phyloP scores from a whole-genome alignment of 1,284 basidiomycete species.

The Ceratobasidium sp. region DNA sequence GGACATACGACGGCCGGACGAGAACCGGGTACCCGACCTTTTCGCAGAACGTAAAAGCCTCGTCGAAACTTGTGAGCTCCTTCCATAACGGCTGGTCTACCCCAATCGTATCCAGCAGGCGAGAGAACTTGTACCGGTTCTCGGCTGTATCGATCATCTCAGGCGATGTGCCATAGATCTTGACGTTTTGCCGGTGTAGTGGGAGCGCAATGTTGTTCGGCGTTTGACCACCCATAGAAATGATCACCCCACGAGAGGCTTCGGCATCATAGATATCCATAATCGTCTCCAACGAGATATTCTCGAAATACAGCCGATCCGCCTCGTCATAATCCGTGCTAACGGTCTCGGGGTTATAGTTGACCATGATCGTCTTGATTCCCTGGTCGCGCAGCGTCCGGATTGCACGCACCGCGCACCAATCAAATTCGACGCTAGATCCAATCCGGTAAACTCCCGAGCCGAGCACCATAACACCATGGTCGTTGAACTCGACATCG shows the following conservation, averaged over 20 bases:
- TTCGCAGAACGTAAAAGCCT: constrained; percentile 88
- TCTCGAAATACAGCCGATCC: constrained; percentile 98
- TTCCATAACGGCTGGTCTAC: constrained; percentile 99
- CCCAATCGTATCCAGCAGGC: constrained; percentile 95
- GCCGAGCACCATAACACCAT: constrained; percentile 96
- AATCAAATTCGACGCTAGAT: constrained; percentile 99
- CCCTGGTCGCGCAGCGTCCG: constrained; percentile 93
- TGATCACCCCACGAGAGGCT: constrained; percentile 88
- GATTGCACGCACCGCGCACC: constrained; percentile 98
- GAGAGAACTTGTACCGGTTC: constrained; percentile 99
- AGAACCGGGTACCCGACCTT: constrained; percentile 95
- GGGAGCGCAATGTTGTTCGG: constrained; percentile 98
- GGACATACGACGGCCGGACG: constrained; percentile 96
- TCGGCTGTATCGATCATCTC: constrained; percentile 99
- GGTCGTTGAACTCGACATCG: constrained; percentile 89
- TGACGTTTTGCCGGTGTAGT: constrained; percentile 94
- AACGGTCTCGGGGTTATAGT: constrained; percentile 99
- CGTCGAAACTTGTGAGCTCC: constrained; percentile 91
- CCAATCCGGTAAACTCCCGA: constrained; percentile 99
- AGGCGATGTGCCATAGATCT: constrained; percentile 97
- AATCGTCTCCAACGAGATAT: constrained; percentile 96
- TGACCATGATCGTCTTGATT: constrained; percentile 98
- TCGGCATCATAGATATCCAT: constrained; percentile 97
- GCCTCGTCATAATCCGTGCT: constrained; percentile 99
- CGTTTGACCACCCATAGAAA: constrained; percentile 98